Evolutionary conservation across 176 grass and related monocot species (phyloP).

Genomic region (Phragmites australis): DNA sequence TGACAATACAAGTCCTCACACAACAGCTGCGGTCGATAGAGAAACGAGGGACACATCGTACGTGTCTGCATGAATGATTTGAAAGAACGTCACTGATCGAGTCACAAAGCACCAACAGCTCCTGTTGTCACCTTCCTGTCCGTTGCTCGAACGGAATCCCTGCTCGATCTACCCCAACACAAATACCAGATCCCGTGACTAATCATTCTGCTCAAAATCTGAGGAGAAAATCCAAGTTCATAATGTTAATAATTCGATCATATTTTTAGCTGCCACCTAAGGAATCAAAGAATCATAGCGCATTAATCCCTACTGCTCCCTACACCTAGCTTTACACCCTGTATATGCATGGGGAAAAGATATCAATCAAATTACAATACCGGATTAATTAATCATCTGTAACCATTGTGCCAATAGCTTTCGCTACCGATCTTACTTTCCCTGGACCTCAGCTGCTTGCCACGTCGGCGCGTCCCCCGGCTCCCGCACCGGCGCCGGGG

Average conservation of each 20-base stretch:
- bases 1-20: background rate
- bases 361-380: background rate
- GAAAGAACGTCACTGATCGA: background rate
- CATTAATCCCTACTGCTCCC: conserved; percentile 19
- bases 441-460: conserved; percentile 25
- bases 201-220: background rate
- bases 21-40: background rate
- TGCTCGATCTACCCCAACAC: too few relatives aligned
- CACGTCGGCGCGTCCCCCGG: background rate
- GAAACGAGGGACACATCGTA: background rate
- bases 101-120: background rate
- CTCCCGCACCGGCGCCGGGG: background rate
- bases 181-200: conserved; percentile 35
- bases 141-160: background rate
- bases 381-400: background rate
- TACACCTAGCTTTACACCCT: conserved; percentile 39
- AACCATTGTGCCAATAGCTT: background rate
- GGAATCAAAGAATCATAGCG: conserved; percentile 50
- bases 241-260: background rate
- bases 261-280: conserved; percentile 42
- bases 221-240: background rate
- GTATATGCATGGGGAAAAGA: background rate
- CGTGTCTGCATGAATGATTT: background rate
- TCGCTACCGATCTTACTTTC: too few relatives aligned
- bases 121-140: conserved; percentile 34